phyloP scores from a whole-genome alignment of 1,139 yeast species.

The Taphrina betulina region DNA sequence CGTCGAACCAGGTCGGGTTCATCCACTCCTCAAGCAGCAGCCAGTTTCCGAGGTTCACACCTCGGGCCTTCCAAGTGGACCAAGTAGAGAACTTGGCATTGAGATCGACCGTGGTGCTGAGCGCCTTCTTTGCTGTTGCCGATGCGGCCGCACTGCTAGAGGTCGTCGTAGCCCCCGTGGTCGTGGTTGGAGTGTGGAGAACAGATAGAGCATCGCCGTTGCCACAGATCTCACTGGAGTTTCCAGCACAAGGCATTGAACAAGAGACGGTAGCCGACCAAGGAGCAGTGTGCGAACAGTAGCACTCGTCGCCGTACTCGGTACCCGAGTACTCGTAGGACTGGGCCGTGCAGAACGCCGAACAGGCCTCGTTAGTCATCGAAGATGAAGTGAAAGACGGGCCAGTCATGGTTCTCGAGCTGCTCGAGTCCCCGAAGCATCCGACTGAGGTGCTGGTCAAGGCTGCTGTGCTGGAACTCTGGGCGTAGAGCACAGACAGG shows the following conservation, averaged over 20 bases:
- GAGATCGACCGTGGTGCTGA: conserved; percentile 10
- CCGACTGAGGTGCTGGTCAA: conserved; percentile 12
- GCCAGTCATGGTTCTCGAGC: conserved; percentile 16
- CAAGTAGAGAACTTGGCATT: conserved; percentile 11
- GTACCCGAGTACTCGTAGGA: conserved; percentile 25
- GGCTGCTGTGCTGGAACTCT: not conserved
- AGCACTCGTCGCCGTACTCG: conserved; percentile 28
- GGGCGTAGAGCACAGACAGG: conserved; percentile 5
- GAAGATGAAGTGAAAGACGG: conserved; percentile 10
- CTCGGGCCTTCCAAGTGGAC: conserved; percentile 46
- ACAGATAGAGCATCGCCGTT: conserved; percentile 23
- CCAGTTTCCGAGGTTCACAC: conserved; percentile 93
- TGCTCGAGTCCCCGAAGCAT: conserved; percentile 22
- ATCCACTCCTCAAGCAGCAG: conserved; percentile 46
- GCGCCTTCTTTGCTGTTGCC: not conserved
- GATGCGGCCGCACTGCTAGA: not conserved
- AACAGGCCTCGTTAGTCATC: conserved; percentile 27
- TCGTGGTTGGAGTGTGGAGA: not conserved
- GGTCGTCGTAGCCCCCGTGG: conserved; percentile 13
- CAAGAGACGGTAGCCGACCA: conserved; percentile 23
- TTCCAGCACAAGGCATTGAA: conserved; percentile 23
- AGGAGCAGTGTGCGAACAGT: conserved; percentile 11
- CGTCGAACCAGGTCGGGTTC: conserved; percentile 28
- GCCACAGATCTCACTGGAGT: conserved; percentile 20
- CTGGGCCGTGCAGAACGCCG: conserved; percentile 24